Base-by-base conservation (phyloP, 176 grass and related monocot species). In the Carex parvula region DNA sequence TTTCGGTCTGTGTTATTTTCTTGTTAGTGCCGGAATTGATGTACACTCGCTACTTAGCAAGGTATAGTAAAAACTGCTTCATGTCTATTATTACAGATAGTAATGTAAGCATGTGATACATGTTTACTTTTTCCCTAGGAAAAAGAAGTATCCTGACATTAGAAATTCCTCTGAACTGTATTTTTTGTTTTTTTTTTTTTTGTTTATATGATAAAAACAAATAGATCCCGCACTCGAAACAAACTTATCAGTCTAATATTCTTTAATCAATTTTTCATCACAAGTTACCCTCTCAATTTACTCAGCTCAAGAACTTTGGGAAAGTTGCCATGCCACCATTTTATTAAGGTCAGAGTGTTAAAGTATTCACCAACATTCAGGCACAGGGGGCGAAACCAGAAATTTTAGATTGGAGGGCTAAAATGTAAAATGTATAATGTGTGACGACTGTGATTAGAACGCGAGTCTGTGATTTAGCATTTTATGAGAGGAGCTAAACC, bases 1-100 rank as follows among this genome's bases (percentile, higher is more conserved):
- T 77, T 99, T 95, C 88, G 60, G 90, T 75, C 85, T 95, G 41
- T 99, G 91, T 84, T 99, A 96, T 89, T 85, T 95, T 81, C 93
- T 99, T 87, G 46, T 98, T 82, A 91, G 86, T 87, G 93, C 91
- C 13, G 91, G 97, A 84, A 88, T 99, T 63, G 93, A 99, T 88
- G 93, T 99, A 44, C 93, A 89, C 70, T 81, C 89, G 17, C 88
- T 99, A 41, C 97, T 96, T 60, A 55, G 16, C 73, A 94, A 99
- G 97, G 93, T 95, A 81, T 82, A 10, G 18, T 79, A 1, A 11
- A 18, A 37, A 37, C 35, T 61, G 32, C 54, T 60, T 58, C 20
- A 41, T 3, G 3, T 35, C 0, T 59, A 35, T 20, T 37, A 53
- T 32, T 46, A 48, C 18, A 73, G 24, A 20, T 50, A 12, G 63